Evolutionary conservation across 2,329 filamentous ascomycete genomes (phyloP).

Genomic region (Coleophoma cylindrospora): DNA sequence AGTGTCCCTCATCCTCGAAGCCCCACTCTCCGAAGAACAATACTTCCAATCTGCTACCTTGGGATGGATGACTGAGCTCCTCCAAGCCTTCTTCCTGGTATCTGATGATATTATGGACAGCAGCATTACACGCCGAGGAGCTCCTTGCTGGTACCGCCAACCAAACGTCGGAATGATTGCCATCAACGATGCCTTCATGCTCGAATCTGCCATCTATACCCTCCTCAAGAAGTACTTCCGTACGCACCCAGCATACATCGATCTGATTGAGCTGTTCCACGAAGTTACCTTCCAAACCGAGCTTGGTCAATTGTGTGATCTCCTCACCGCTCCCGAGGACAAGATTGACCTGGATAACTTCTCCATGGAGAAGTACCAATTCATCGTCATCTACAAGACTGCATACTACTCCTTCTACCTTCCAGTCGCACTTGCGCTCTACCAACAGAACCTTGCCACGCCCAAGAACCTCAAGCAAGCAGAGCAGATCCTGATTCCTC

Average conservation of each 20-base stretch:
- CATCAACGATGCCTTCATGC: constrained; percentile 98
- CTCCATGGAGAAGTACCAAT: constrained; percentile 88
- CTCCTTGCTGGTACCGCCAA: constrained; percentile 94
- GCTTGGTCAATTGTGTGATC: constrained; percentile 88
- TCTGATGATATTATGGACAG: constrained; percentile 98
- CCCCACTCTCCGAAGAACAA: constrained; percentile 70
- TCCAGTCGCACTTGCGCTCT: constrained; percentile 83
- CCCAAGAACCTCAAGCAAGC: constrained; percentile 84
- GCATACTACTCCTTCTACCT: constrained; percentile 99
- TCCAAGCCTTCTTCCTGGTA: constrained; percentile 98
- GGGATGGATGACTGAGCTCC: constrained; percentile 96
- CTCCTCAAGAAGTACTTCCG: constrained; percentile 94
- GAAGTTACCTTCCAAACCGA: constrained; percentile 92
- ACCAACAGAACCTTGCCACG: constrained; percentile 81
- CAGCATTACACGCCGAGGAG: constrained; percentile 88
- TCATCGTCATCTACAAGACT: constrained; percentile 99
- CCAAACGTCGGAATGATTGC: constrained; percentile 89
- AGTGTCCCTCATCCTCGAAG: constrained; percentile 69
- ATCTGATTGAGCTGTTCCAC: constrained; percentile 94
- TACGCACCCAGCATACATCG: constrained; percentile 78
- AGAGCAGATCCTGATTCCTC: constrained; percentile 88
- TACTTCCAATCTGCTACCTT: constrained; percentile 85
- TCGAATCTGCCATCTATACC: constrained; percentile 85
- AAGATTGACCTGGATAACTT: constrained; percentile 92
- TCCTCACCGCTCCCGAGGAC: constrained; percentile 94